A percentile compares a stretch with the other conserved stretches of the same genome.
Evolutionary conservation across 164 flowering plant genomes (phyloP).

Genomic region (Nelumbo lutea): DNA sequence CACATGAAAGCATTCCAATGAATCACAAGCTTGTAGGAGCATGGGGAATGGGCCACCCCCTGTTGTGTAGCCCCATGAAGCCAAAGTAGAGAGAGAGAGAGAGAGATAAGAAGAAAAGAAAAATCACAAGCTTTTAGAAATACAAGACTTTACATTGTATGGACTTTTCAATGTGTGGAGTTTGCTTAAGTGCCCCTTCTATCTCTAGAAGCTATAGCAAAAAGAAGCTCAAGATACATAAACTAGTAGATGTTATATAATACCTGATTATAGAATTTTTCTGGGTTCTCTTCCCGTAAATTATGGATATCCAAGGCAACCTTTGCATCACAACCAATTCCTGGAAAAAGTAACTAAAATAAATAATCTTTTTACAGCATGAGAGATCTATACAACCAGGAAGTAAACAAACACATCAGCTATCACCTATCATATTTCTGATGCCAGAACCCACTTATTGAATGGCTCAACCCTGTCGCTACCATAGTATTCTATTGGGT

Average conservation of each 20-base stretch:
- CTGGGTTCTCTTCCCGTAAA: constrained; percentile 96
- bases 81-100: too few relatives aligned
- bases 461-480: neutral
- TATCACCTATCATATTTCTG: neutral
- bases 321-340: constrained; percentile 94
- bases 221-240: neutral
- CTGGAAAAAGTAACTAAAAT: constrained; percentile 10
- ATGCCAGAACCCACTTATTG: neutral
- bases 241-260: neutral
- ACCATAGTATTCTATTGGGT: neutral
- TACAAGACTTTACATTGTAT: neutral
- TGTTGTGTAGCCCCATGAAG: too few relatives aligned
- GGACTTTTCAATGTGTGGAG: neutral
- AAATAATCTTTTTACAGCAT: neutral
- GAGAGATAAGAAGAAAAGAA: neutral
- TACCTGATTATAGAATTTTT: constrained; percentile 97
- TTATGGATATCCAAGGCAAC: constrained; percentile 96
- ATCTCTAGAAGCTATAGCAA: neutral
- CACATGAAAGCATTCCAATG: neutral
- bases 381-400: neutral
- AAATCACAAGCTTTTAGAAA: neutral
- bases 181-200: neutral
- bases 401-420: neutral
- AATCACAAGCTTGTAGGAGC: neutral
- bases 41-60: neutral